Evolutionary conservation across 345 rosid species (phyloP).

Genomic region (Lepidium didymum): DNA sequence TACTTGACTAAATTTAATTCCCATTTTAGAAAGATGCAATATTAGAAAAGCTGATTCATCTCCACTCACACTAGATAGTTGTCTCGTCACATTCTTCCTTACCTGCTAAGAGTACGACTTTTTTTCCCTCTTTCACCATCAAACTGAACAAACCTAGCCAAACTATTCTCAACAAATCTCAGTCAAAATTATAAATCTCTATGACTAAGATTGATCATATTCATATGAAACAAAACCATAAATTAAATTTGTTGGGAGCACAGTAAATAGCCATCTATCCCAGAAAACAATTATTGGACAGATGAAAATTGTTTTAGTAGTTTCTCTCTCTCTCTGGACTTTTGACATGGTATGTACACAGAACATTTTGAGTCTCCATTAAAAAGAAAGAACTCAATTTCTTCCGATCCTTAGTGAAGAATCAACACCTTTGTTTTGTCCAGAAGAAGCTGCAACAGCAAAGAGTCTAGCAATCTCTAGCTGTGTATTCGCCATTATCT

Average conservation of each 20-base stretch:
- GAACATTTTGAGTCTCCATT: not conserved
- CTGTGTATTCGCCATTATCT: constrained; percentile 84
- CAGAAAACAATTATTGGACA: not conserved
- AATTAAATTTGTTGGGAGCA: constrained; percentile 9
- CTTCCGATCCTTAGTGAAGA: constrained; percentile 83
- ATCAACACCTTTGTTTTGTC: constrained; percentile 51
- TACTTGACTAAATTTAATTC: not conserved
- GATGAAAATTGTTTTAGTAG: not conserved
- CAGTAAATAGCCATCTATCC: not conserved
- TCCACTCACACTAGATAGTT: not conserved
- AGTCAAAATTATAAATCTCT: not conserved
- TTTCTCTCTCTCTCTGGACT: not conserved
- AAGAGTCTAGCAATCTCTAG: constrained; percentile 85
- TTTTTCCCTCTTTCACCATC: not conserved
- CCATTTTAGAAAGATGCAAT: not conserved
- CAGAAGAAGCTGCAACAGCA: constrained; percentile 36
- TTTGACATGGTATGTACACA: not conserved
- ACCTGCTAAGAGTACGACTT: not conserved
- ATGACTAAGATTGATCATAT: not conserved
- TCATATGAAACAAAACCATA: not conserved
- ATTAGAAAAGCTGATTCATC: not conserved
- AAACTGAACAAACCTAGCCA: not conserved
- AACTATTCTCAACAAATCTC: not conserved
- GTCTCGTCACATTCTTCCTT: not conserved
- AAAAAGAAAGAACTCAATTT: constrained; percentile 24